Percentiles rank a stretch among this genome's conserved stretches.
Conservation (phyloP, 805 yeast species). For the Huiozyma sinensis region DNA sequence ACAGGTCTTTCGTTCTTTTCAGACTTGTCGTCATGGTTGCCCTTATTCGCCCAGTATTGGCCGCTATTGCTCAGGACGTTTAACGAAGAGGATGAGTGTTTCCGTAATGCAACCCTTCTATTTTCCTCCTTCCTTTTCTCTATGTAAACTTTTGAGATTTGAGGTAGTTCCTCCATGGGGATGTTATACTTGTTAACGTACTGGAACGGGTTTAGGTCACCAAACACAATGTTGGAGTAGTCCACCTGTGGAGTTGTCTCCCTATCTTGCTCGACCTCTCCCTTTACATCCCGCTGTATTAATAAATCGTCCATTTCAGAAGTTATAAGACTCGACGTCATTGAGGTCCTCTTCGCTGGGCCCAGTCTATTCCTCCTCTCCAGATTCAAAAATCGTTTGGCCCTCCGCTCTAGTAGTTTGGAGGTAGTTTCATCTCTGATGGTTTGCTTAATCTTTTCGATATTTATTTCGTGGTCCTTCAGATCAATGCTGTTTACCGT, state of each 20-base stretch:
- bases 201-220: constrained; percentile 33
- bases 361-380: constrained; percentile 19
- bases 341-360: constrained; percentile 23
- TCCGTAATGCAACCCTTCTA: constrained; percentile 23
- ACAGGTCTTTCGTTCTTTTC: not conserved
- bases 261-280: not conserved
- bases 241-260: constrained; percentile 2
- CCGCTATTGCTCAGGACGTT: too few species aligned
- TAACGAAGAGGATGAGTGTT: constrained; percentile 8
- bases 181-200: constrained; percentile 29
- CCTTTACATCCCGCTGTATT: not conserved
- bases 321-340: constrained; percentile 2
- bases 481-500: constrained; percentile 2
- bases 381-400: constrained; percentile 19
- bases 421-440: constrained; percentile 19
- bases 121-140: constrained; percentile 29
- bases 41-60: not conserved
- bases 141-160: constrained; percentile 28
- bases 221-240: constrained; percentile 24
- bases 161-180: constrained; percentile 30
- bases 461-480: constrained; percentile 1
- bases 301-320: not conserved
- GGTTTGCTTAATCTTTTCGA: constrained; percentile 15
- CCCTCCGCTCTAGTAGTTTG: constrained; percentile 19
- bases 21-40: not conserved